Evolutionary conservation across 768 basidiomycete species (phyloP).

Genomic region (Termitomyces sp.): DNA sequence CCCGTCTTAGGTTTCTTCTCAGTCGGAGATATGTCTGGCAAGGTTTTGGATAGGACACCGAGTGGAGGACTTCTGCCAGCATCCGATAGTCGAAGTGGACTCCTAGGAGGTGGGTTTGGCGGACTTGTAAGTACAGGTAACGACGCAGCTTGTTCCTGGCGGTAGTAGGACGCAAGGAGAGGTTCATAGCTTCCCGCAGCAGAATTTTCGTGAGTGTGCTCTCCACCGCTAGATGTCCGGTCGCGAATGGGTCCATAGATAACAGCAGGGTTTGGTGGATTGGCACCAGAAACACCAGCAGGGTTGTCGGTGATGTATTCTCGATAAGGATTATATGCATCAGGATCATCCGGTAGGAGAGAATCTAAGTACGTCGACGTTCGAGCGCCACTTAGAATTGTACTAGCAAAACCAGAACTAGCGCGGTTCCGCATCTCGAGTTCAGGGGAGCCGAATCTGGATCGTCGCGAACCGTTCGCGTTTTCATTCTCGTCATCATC

Average conservation of each 20-base stretch:
- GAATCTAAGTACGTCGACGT: conserved; percentile 34
- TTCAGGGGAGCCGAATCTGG: conserved; percentile 23
- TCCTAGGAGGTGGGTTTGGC: conserved; percentile 31
- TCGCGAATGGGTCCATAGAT: conserved; percentile 25
- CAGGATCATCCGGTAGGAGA: conserved; percentile 28
- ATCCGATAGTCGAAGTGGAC: conserved; percentile 24
- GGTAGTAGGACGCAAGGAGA: conserved; percentile 42
- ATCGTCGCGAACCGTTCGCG: conserved; percentile 17
- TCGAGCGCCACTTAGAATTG: conserved; percentile 24
- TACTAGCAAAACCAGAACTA: conserved; percentile 28
- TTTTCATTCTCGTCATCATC: conserved; percentile 41
- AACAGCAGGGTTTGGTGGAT: conserved; percentile 34
- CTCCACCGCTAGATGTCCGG: conserved; percentile 24
- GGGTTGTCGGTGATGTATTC: conserved; percentile 32
- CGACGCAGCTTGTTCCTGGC: conserved; percentile 12
- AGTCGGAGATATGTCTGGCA: conserved; percentile 7
- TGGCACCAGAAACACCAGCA: conserved; percentile 31
- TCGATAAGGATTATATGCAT: conserved; percentile 48
- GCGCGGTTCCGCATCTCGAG: conserved; percentile 38
- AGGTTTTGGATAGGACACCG: conserved; percentile 9
- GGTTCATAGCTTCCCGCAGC: conserved; percentile 58
- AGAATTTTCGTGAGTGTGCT: conserved; percentile 29
- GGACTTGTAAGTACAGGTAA: conserved; percentile 20
- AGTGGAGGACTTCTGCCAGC: conserved; percentile 12
- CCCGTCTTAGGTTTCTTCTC: conserved; percentile 16